Base-by-base conservation (phyloP, 257 asterid species). In the Striga asiatica region DNA sequence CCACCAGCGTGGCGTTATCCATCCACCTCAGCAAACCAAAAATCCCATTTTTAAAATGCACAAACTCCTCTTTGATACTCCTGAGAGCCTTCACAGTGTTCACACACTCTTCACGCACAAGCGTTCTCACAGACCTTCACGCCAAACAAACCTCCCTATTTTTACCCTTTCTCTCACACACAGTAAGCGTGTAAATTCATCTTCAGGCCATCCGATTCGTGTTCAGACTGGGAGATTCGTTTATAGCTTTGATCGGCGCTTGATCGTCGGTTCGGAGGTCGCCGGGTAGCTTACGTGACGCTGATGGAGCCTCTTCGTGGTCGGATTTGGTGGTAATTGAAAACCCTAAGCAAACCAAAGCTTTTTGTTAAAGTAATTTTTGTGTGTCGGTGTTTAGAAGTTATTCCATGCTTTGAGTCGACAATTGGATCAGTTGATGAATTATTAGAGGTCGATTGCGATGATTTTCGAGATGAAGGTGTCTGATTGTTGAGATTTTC, bases 331-430 rank as follows among this genome's bases (percentile, higher is more conserved):
- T 41, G 56, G 67, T 65, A 65, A 69, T 58, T 41, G 62, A 68
- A 66, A 71, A 38, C 75, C 76, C 74, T 67, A 76, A 75, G 72
- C 81, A 52, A 79, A 48, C 71, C 66, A 11, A 62, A 37, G 43
- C n/a, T 11, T 16, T 16, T 38, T 38, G 13, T 14, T 3, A 41
- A 41, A 4, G 16, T 34, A 41, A 51, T 46, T 57, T n/a, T 66
- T 35, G 14, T 58, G 50, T 74, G 41, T 73, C 78, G 38, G 67
- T 49, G 51, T 67, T 68, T 60, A 39, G 74, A 76, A 78, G 95
- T 66, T 75, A 76, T 76, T 67, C 72, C 82, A 67, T 58, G 76
- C 83, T 73, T 79, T 72, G 74, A 64, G 57, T 58, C 46, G 56
- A 65, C 45, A 66, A 50, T 58, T 42, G 56, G 53, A 42, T 61